Percentiles rank a stretch among this genome's conserved stretches.
phyloP scores from a whole-genome alignment of 1,284 basidiomycete genomes.

The Apiotrichum sp. region DNA sequence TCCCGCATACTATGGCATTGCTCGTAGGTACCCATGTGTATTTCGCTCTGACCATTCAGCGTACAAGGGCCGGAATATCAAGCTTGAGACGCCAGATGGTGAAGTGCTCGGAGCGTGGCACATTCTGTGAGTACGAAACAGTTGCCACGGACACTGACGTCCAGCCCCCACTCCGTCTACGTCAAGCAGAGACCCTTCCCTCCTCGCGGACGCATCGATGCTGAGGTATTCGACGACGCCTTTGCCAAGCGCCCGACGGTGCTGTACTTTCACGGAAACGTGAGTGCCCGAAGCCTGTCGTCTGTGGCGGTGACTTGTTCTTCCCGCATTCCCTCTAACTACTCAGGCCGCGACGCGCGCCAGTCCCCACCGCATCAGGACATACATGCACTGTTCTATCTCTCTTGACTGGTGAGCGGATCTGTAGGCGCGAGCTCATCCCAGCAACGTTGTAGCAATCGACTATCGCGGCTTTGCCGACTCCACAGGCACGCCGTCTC shows the following conservation, averaged over 20 bases:
- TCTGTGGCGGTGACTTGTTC: too few relatives aligned
- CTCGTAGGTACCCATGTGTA: constrained; percentile 56
- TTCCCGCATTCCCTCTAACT: neutral
- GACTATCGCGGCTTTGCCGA: constrained; percentile 94
- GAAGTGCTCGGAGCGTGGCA: constrained; percentile 84
- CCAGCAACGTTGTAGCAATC: constrained; percentile 67
- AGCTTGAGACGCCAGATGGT: constrained; percentile 67
- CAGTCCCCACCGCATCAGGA: constrained; percentile 5
- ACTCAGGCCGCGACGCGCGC: constrained; percentile 15
- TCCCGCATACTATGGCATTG: constrained; percentile 72
- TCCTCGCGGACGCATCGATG: constrained; percentile 19
- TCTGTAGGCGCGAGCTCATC: neutral
- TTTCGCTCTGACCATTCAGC: constrained; percentile 50
- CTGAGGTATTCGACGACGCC: constrained; percentile 48
- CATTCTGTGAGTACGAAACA: constrained; percentile 52
- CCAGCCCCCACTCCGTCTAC: constrained; percentile 29
- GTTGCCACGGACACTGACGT: too few relatives aligned
- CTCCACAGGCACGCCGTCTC: constrained; percentile 68
- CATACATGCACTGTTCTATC: constrained; percentile 23
- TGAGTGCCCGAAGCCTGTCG: constrained; percentile 13
- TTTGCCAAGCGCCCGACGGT: constrained; percentile 63
- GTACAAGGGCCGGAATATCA: constrained; percentile 68
- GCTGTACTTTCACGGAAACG: constrained; percentile 87
- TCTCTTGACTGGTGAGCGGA: constrained; percentile 42
- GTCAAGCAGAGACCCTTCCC: constrained; percentile 15